These are phyloP conservation scores for Coemansia furcata DNA, from an alignment of 192 early-diverging fungal genomes.

Conservation along the genomic window DNA sequence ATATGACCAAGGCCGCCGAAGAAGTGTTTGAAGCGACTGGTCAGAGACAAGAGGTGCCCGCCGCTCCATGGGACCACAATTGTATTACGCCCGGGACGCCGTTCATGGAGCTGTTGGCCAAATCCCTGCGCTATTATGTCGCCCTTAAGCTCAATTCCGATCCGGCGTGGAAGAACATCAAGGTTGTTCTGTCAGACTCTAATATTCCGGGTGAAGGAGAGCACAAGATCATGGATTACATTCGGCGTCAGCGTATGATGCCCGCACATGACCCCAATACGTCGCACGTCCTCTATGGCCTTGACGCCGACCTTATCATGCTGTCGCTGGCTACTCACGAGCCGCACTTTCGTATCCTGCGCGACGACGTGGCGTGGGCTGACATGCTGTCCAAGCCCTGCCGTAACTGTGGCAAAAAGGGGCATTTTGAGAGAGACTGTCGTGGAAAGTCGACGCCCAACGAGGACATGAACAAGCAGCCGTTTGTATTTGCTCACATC, in stretches of 20 bases:
- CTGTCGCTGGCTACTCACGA: slow-evolving; percentile 93
- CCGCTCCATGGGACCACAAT: slow-evolving; percentile 87
- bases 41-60: slow-evolving; percentile 46
- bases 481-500: slow-evolving; percentile 83
- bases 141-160: slow-evolving; percentile 84
- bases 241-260: slow-evolving; percentile 75
- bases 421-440: slow-evolving; percentile 59
- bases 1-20: slow-evolving; percentile 40
- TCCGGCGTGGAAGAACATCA: slow-evolving; percentile 79
- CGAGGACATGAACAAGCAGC: slow-evolving; percentile 50
- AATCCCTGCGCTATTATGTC: slow-evolving; percentile 84
- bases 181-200: slow-evolving; percentile 91
- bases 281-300: slow-evolving; percentile 88
- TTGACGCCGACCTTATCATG: slow-evolving; percentile 98
- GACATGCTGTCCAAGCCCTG: slow-evolving; percentile 69
- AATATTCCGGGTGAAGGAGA: slow-evolving; percentile 98
- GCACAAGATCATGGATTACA: slow-evolving; percentile 99
- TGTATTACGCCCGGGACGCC: slow-evolving; percentile 98
- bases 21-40: slow-evolving; percentile 54
- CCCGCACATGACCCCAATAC: slow-evolving; percentile 88
- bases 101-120: slow-evolving; percentile 91
- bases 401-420: slow-evolving; percentile 59
- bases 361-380: slow-evolving; percentile 92
- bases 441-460: slow-evolving; percentile 17
- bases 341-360: slow-evolving; percentile 93